These are phyloP conservation scores for Flammula alnicola DNA, from an alignment of 1,284 basidiomycete genomes.

Conservation along the genomic window DNA sequence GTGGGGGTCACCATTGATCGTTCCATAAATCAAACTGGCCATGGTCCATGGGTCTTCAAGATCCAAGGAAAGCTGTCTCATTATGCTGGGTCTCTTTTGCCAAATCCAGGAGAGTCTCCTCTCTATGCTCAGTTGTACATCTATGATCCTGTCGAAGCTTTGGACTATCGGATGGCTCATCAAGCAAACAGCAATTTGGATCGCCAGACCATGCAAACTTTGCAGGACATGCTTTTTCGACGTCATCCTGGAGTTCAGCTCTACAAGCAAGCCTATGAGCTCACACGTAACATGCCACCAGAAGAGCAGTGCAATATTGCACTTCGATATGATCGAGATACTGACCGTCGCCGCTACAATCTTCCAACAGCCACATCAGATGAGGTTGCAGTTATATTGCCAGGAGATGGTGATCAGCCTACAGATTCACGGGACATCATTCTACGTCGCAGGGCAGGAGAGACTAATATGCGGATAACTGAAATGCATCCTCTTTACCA, in stretches of 20 bases:
- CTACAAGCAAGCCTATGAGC: slow-evolving; percentile 32
- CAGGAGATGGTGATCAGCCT: slow-evolving; percentile 30
- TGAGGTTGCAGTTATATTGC: slow-evolving; percentile 37
- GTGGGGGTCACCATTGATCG: not conserved
- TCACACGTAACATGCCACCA: slow-evolving; percentile 25
- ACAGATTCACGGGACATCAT: slow-evolving; percentile 31
- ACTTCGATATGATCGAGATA: slow-evolving; percentile 22
- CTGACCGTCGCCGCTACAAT: slow-evolving; percentile 26
- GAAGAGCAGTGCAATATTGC: slow-evolving; percentile 25
- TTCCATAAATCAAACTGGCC: slow-evolving; percentile 11
- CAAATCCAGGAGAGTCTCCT: slow-evolving; percentile 20
- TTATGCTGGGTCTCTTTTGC: slow-evolving; percentile 27
- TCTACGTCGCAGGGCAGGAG: slow-evolving; percentile 19
- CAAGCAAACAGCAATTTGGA: slow-evolving; percentile 3
- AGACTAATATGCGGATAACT: slow-evolving; percentile 32
- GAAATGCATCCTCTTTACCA: slow-evolving; percentile 35
- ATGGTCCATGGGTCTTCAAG: slow-evolving; percentile 25
- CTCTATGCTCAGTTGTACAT: slow-evolving; percentile 37
- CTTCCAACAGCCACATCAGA: slow-evolving; percentile 29
- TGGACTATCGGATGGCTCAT: slow-evolving; percentile 20
- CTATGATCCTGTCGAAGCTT: slow-evolving; percentile 31
- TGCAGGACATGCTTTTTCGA: slow-evolving; percentile 23
- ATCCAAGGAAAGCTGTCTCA: slow-evolving; percentile 36
- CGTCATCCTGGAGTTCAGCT: slow-evolving; percentile 29
- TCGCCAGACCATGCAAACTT: slow-evolving; percentile 3